These are phyloP conservation scores for Earliella scabrosa DNA, from an alignment of 1,284 basidiomycete species.

Conservation along the genomic window DNA sequence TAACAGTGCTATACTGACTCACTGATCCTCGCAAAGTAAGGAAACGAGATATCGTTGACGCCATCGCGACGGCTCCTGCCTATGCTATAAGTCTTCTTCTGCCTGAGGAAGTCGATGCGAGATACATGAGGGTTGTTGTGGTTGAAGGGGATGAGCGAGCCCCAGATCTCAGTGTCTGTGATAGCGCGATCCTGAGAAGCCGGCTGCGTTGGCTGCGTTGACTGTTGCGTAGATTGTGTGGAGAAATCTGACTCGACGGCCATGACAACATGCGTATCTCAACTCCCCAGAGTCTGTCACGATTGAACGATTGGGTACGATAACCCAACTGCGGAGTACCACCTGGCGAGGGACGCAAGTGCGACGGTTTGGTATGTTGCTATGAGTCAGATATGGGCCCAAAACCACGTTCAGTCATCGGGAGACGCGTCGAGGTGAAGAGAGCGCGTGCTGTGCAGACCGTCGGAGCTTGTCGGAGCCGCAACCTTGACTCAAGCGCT, in stretches of 20 bases:
- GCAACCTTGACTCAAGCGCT: too few relatives aligned
- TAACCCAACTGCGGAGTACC: too few relatives aligned
- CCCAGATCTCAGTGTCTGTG: neutral
- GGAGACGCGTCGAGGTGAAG: too few relatives aligned
- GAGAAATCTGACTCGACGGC: neutral
- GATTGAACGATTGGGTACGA: too few relatives aligned
- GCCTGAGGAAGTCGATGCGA: neutral
- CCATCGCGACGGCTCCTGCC: neutral
- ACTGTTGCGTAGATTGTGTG: neutral
- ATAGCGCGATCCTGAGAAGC: neutral
- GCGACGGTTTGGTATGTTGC: too few relatives aligned
- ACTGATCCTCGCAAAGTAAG: neutral
- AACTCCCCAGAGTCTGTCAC: too few relatives aligned
- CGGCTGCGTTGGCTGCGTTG: neutral
- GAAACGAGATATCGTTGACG: neutral
- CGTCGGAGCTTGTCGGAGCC: too few relatives aligned
- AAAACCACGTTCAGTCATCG: too few relatives aligned
- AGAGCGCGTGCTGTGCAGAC: too few relatives aligned
- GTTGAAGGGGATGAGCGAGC: neutral
- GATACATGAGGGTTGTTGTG: neutral
- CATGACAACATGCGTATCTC: neutral
- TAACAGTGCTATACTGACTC: neutral
- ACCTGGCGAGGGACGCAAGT: too few relatives aligned
- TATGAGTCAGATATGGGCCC: too few relatives aligned
- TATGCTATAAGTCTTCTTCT: neutral